Evolutionary conservation across 306 rosid species (phyloP).

Genomic region (Rosa persica): DNA sequence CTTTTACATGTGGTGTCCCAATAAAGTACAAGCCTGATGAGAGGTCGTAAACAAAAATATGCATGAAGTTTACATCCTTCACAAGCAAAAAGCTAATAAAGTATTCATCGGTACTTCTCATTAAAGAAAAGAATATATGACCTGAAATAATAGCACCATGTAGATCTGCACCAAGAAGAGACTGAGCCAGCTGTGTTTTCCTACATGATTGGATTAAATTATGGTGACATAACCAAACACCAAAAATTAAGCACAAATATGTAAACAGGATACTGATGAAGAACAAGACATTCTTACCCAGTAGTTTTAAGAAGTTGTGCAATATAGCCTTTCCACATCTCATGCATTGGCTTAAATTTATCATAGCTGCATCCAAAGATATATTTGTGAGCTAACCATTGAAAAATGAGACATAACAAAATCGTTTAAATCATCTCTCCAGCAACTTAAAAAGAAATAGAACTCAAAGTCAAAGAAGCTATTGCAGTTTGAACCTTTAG

Average conservation of each 20-base stretch:
- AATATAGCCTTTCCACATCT: conserved; percentile 78
- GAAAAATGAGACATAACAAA: not conserved
- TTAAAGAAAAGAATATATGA: conserved; percentile 26
- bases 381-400: not conserved
- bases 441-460: not conserved
- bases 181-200: conserved; percentile 71
- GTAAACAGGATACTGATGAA: conserved; percentile 9
- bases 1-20: not conserved
- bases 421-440: not conserved
- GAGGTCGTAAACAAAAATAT: not conserved
- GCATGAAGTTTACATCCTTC: not conserved
- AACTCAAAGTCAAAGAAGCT: not conserved
- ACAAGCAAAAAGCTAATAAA: not conserved
- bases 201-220: conserved; percentile 46
- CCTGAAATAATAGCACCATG: conserved; percentile 85
- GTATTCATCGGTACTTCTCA: not conserved
- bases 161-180: conserved; percentile 74
- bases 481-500: not conserved
- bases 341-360: conserved; percentile 75
- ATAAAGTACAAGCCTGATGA: not conserved
- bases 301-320: conserved; percentile 46
- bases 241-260: conserved; percentile 1
- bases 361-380: conserved; percentile 50
- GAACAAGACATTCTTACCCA: conserved; percentile 46
- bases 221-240: conserved; percentile 14